phyloP scores from a whole-genome alignment of 2,329 filamentous ascomycete species.

The Diaporthe velutina region DNA sequence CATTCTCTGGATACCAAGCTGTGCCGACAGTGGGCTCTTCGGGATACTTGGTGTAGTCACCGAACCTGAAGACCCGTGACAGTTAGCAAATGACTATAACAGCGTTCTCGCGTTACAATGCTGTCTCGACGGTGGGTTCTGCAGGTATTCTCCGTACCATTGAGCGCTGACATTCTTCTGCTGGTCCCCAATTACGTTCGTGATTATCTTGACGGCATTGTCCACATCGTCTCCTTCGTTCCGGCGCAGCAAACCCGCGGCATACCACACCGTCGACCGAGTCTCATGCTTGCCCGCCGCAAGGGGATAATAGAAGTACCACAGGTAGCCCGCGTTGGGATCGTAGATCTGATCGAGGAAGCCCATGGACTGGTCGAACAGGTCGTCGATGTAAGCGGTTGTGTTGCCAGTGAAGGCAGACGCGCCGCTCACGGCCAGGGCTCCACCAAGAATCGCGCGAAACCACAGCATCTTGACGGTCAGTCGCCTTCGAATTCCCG shows the following conservation, averaged over 20 bases:
- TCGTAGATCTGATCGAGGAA: conserved; percentile 71
- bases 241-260: conserved; percentile 67
- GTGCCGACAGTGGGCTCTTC: conserved; percentile 71
- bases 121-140: background rate
- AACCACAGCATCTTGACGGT: conserved; percentile 32
- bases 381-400: conserved; percentile 38
- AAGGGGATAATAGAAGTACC: conserved; percentile 57
- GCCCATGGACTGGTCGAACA: conserved; percentile 64
- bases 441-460: conserved; percentile 9
- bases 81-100: background rate
- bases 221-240: conserved; percentile 62
- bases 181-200: conserved; percentile 65
- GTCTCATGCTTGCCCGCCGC: conserved; percentile 70
- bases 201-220: conserved; percentile 66
- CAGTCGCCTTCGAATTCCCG: background rate
- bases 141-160: conserved; percentile 57
- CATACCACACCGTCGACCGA: conserved; percentile 70
- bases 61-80: conserved; percentile 49
- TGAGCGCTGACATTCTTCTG: conserved; percentile 64
- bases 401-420: conserved; percentile 30
- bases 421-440: conserved; percentile 27
- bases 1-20: conserved; percentile 54
- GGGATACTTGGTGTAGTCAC: conserved; percentile 65
- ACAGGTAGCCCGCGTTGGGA: conserved; percentile 63
- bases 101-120: too few relatives aligned